Evolutionary conservation across 768 basidiomycete species (phyloP).

Genomic region (Holtermannia corniformis): DNA sequence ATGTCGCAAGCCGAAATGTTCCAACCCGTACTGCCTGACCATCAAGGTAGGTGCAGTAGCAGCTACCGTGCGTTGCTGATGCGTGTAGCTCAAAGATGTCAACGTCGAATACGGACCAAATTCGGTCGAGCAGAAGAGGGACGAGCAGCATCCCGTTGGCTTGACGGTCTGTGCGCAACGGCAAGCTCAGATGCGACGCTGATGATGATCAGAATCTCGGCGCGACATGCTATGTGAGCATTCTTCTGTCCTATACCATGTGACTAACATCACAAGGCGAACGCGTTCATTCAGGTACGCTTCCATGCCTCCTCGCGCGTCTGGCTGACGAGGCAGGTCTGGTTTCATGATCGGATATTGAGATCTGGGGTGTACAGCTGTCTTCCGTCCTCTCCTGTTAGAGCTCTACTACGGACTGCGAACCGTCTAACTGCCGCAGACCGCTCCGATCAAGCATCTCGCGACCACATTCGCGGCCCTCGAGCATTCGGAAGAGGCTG

Average conservation of each 20-base stretch:
- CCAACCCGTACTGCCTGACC: slow-evolving; percentile 34
- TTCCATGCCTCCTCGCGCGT: not conserved
- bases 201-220: slow-evolving; percentile 56
- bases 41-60: not conserved
- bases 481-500: slow-evolving; percentile 58
- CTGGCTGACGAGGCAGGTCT: slow-evolving; percentile 57
- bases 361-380: slow-evolving; percentile 74
- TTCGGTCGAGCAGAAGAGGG: not conserved
- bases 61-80: not conserved
- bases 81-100: not conserved
- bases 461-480: slow-evolving; percentile 62
- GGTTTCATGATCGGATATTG: slow-evolving; percentile 80
- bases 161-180: slow-evolving; percentile 20
- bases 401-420: slow-evolving; percentile 65
- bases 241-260: not conserved
- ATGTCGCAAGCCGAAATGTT: not conserved
- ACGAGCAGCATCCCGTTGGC: slow-evolving; percentile 7
- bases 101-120: slow-evolving; percentile 34
- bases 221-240: slow-evolving; percentile 71
- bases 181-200: not conserved
- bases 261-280: slow-evolving; percentile 48
- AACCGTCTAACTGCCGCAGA: slow-evolving; percentile 43
- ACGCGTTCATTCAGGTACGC: slow-evolving; percentile 77
- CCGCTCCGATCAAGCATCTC: slow-evolving; percentile 43
- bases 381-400: slow-evolving; percentile 51